These are phyloP conservation scores for Cyclotella sp. DNA, from an alignment of 108 stramenopile species.

Conservation along the genomic window DNA sequence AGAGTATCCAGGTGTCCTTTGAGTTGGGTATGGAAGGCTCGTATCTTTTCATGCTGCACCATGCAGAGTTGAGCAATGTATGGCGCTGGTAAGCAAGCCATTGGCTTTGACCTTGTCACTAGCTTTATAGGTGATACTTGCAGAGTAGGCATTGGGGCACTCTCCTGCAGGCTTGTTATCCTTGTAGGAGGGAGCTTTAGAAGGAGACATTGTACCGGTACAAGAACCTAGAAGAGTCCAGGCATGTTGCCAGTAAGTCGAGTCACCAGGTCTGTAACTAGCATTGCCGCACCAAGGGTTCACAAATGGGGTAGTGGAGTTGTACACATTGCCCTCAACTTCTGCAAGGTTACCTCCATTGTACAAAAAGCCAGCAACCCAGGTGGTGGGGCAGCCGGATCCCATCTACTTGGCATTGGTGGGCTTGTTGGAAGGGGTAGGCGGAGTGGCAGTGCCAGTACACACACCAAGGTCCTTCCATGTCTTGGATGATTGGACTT, in stretches of 20 bases:
- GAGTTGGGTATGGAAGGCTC: neutral
- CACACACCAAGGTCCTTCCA: no score
- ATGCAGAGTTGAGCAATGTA: neutral
- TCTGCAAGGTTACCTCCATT: neutral
- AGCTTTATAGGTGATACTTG: neutral
- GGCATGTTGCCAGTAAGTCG: no score
- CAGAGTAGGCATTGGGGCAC: neutral
- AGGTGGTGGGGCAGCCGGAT: neutral
- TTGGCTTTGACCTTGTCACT: neutral
- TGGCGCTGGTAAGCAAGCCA: neutral
- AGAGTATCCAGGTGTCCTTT: neutral
- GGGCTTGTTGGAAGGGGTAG: no score
- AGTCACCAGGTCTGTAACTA: no score
- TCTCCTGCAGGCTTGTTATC: neutral
- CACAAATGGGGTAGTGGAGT: neutral
- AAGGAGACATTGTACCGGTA: slow-evolving; percentile 8
- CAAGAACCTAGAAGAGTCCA: no score
- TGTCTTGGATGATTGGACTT: no score
- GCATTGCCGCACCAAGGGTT: slow-evolving; percentile 6
- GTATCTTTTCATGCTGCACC: slow-evolving; percentile 3
- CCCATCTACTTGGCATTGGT: no score
- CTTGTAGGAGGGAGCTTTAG: neutral
- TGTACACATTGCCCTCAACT: neutral
- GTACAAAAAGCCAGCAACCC: neutral
- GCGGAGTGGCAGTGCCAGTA: no score